Evolutionary conservation across 2,329 filamentous ascomycete genomes (phyloP).

Genomic region (Paracoccidioides brasiliensis): DNA sequence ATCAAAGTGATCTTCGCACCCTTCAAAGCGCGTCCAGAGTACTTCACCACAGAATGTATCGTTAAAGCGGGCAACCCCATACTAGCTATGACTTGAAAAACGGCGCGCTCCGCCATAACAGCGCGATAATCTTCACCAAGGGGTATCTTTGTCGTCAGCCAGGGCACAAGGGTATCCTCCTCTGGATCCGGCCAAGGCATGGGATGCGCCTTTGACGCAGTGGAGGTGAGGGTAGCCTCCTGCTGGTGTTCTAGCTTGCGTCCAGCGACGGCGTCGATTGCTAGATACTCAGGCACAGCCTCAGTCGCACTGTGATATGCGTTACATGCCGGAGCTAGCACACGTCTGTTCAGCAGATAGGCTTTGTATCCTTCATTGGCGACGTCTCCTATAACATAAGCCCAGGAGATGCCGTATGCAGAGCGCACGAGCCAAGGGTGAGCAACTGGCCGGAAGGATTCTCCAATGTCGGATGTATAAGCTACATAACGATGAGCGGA

Average conservation of each 20-base stretch:
- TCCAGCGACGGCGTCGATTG: conserved; percentile 3
- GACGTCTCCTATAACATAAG: conserved; percentile 84
- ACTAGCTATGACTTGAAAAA: conserved; percentile 81
- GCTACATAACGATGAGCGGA: conserved; percentile 92
- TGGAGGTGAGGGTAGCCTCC: conserved; percentile 1
- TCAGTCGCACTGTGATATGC: conserved; percentile 24
- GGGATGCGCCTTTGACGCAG: conserved; percentile 10
- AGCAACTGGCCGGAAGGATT: conserved; percentile 86
- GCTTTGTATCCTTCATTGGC: conserved; percentile 89
- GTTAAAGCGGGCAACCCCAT: conserved; percentile 94
- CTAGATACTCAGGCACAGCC: conserved; percentile 1
- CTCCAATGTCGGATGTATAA: conserved; percentile 92
- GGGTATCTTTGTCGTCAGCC: conserved; percentile 40
- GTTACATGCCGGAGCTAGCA: conserved; percentile 54
- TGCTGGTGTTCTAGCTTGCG: conserved; percentile 4
- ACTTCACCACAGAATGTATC: conserved; percentile 83
- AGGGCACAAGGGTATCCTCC: conserved; percentile 20
- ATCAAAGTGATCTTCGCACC: conserved; percentile 60
- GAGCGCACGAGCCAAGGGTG: conserved; percentile 68
- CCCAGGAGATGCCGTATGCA: conserved; percentile 86
- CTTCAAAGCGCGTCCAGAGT: conserved; percentile 78
- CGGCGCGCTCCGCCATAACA: conserved; percentile 78
- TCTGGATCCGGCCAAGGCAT: conserved; percentile 18
- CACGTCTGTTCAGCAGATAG: conserved; percentile 71
- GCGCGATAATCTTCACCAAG: conserved; percentile 80